These are phyloP conservation scores for Hevea brasiliensis DNA, from an alignment of 345 rosid genomes.

Conservation along the genomic window DNA sequence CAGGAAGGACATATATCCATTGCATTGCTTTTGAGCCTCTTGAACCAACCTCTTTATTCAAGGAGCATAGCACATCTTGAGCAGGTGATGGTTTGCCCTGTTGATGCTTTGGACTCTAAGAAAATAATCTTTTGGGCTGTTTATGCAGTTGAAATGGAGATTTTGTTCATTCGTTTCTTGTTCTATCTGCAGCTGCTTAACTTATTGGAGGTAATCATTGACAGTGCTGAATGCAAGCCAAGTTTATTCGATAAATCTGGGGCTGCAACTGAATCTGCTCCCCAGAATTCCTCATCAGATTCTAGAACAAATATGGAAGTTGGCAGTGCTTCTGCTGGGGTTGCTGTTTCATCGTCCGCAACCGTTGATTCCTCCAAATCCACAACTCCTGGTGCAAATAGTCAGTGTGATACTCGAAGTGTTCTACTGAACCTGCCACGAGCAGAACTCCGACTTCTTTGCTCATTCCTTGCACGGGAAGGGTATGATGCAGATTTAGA, in stretches of 20 bases:
- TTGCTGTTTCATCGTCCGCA: constrained; percentile 38
- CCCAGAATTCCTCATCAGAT: constrained; percentile 41
- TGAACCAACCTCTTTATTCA: constrained; percentile 85
- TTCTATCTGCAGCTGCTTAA: constrained; percentile 66
- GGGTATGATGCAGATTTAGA: constrained; percentile 48
- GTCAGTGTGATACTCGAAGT: constrained; percentile 57
- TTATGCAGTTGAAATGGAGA: background rate
- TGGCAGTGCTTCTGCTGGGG: constrained; percentile 36
- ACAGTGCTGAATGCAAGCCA: constrained; percentile 63
- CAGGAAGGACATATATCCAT: constrained; percentile 56
- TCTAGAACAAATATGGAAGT: constrained; percentile 41
- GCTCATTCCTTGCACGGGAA: constrained; percentile 93
- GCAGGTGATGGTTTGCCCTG: constrained; percentile 57
- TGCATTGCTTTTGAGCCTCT: constrained; percentile 79
- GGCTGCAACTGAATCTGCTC: constrained; percentile 44
- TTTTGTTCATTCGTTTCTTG: constrained; percentile 8
- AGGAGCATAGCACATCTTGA: constrained; percentile 97
- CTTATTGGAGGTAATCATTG: constrained; percentile 82
- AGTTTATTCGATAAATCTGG: constrained; percentile 28
- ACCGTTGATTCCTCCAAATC: constrained; percentile 40
- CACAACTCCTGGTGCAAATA: constrained; percentile 41
- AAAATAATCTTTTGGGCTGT: background rate
- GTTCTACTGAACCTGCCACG: constrained; percentile 71
- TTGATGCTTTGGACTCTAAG: constrained; percentile 2
- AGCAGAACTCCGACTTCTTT: constrained; percentile 76